Percentiles rank a stretch among this genome's conserved stretches.
Evolutionary conservation across 2,329 filamentous ascomycete species (phyloP).

Genomic region (Penicillium freii): DNA sequence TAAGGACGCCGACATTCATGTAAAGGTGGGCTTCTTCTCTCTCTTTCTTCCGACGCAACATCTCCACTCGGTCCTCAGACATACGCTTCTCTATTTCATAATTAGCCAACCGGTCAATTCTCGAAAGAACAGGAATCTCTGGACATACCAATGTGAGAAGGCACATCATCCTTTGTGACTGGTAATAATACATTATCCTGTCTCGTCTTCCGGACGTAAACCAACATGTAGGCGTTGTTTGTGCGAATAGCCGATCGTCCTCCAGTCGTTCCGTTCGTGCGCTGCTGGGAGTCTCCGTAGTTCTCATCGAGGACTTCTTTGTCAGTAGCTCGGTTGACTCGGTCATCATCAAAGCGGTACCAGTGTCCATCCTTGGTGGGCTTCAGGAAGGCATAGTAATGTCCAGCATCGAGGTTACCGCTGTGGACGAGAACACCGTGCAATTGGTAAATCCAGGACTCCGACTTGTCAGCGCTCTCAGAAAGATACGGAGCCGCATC

Average conservation of each 20-base stretch:
- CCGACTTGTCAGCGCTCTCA: constrained; percentile 79
- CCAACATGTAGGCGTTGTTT: constrained; percentile 96
- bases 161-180: constrained; percentile 75
- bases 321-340: constrained; percentile 89
- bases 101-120: constrained; percentile 18
- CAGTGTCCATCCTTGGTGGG: constrained; percentile 90
- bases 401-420: constrained; percentile 92
- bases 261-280: constrained; percentile 55
- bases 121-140: neutral
- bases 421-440: constrained; percentile 96
- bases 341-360: constrained; percentile 96
- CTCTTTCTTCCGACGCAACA: constrained; percentile 79
- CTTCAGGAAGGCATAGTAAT: constrained; percentile 97
- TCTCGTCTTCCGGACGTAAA: constrained; percentile 86
- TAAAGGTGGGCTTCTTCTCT: constrained; percentile 93
- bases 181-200: constrained; percentile 78
- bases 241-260: constrained; percentile 63
- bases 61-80: constrained; percentile 73
- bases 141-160: constrained; percentile 63
- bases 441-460: constrained; percentile 86
- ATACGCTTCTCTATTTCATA: constrained; percentile 62
- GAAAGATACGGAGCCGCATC: constrained; percentile 79
- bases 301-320: constrained; percentile 95
- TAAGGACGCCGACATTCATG: constrained; percentile 78
- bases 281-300: constrained; percentile 81